Percentiles rank a stretch among this genome's conserved stretches.
Conservation (phyloP, 2,329 filamentous ascomycete species). For the Aspergillus niger region DNA sequence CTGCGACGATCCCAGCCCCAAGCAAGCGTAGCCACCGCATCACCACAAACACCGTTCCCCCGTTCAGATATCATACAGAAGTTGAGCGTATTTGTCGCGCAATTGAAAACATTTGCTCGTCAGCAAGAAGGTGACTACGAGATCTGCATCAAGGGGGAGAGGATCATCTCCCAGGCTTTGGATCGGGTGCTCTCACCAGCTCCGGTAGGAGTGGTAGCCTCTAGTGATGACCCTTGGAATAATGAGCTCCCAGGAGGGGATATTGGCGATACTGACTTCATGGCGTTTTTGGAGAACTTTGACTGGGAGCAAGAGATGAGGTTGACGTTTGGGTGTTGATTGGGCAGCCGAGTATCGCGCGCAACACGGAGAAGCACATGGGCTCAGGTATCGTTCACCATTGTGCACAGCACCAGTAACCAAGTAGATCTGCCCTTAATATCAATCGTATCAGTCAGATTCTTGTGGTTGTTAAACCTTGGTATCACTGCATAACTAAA, state of each 20-base stretch:
- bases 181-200: conserved; percentile 18
- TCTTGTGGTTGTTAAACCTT: too few species aligned
- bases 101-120: conserved; percentile 16
- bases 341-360: background rate
- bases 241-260: background rate
- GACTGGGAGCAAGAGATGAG: conserved; percentile 22
- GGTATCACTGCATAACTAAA: too few species aligned
- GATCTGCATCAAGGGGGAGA: conserved; percentile 11
- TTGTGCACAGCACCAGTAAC: too few species aligned
- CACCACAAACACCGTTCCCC: conserved; percentile 12
- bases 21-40: background rate
- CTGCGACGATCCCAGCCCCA: conserved; percentile 22
- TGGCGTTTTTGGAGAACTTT: conserved; percentile 20
- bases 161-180: conserved; percentile 19
- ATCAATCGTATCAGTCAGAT: too few species aligned
- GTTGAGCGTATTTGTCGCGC: conserved; percentile 23
- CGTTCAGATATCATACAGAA: conserved; percentile 27
- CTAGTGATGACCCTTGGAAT: background rate
- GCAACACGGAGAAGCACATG: too few species aligned
- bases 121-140: conserved; percentile 17
- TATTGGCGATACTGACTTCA: conserved; percentile 12
- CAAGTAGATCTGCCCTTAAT: too few species aligned
- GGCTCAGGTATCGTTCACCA: too few species aligned
- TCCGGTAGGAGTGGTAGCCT: background rate
- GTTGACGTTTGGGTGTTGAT: background rate